Evolutionary conservation across 23 red algal species (phyloP).

Genomic region (Gracilaria gracilis): DNA sequence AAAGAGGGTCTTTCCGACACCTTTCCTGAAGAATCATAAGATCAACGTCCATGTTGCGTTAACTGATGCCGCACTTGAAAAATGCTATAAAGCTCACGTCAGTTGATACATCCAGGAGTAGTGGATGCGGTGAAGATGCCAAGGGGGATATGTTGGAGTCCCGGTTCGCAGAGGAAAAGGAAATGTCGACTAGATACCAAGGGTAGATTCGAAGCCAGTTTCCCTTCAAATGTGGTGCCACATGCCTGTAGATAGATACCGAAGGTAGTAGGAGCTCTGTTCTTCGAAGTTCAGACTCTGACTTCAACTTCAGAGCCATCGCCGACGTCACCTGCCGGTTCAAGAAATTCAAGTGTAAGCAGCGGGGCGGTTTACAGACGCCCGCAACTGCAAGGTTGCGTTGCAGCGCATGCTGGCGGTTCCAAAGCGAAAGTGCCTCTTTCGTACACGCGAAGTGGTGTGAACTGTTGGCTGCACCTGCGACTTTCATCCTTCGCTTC

Average conservation of each 20-base stretch:
- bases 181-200: not conserved
- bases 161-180: not conserved
- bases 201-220: too few species aligned
- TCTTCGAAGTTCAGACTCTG: too few species aligned
- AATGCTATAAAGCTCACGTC: not conserved
- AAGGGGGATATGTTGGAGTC: not conserved
- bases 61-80: not conserved
- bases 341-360: not conserved
- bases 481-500: not conserved
- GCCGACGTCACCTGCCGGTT: not conserved
- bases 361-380: not conserved
- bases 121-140: not conserved
- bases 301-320: not conserved
- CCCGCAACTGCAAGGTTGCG: not conserved
- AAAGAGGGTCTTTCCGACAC: constrained; percentile 78
- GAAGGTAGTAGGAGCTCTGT: too few species aligned
- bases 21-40: constrained; percentile 74
- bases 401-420: not conserved
- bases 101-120: not conserved
- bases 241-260: too few species aligned
- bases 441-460: not conserved
- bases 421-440: too few species aligned
- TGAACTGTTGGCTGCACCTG: not conserved
- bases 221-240: too few species aligned
- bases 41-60: constrained; percentile 53